Conservation (phyloP, 495 filamentous ascomycete genomes). For the Lindgomyces ingoldianus region DNA sequence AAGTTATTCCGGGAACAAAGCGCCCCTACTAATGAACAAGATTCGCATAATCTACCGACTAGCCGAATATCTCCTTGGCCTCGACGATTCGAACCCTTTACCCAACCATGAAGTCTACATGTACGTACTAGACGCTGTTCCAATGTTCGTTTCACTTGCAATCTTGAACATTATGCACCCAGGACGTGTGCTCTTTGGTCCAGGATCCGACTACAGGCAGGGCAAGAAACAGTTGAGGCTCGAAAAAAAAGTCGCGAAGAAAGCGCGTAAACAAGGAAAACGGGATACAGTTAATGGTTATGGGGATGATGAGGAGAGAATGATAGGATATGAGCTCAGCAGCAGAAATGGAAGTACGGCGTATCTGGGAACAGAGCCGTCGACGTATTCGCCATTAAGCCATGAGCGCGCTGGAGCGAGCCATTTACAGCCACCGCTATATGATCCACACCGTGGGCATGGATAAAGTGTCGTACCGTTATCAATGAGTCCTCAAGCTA, state of each 20-base stretch:
- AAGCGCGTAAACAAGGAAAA: slow-evolving; percentile 11
- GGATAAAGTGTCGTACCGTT: too few relatives aligned
- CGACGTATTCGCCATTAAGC: too few relatives aligned
- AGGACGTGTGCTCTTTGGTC: slow-evolving; percentile 52
- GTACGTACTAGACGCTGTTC: slow-evolving; percentile 58
- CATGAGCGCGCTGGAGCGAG: too few relatives aligned
- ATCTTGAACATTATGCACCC: slow-evolving; percentile 55
- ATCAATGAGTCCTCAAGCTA: too few relatives aligned
- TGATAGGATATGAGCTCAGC: background rate
- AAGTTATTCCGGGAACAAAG: background rate
- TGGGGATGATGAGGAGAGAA: background rate
- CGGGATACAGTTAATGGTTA: slow-evolving; percentile 6
- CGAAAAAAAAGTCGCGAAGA: slow-evolving; percentile 35
- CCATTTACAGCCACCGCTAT: too few relatives aligned
- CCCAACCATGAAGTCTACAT: slow-evolving; percentile 56
- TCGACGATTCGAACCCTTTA: slow-evolving; percentile 44
- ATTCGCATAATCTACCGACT: slow-evolving; percentile 61
- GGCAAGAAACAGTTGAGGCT: slow-evolving; percentile 44
- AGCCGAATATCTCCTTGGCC: slow-evolving; percentile 53
- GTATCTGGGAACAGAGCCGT: too few relatives aligned
- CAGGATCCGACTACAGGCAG: slow-evolving; percentile 43
- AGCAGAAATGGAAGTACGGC: too few relatives aligned
- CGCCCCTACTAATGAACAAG: slow-evolving; percentile 20
- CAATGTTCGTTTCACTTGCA: slow-evolving; percentile 57
- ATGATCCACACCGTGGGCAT: too few relatives aligned